Base-by-base conservation (phyloP, 1,284 basidiomycete genomes). In the Irpex lacteus region DNA sequence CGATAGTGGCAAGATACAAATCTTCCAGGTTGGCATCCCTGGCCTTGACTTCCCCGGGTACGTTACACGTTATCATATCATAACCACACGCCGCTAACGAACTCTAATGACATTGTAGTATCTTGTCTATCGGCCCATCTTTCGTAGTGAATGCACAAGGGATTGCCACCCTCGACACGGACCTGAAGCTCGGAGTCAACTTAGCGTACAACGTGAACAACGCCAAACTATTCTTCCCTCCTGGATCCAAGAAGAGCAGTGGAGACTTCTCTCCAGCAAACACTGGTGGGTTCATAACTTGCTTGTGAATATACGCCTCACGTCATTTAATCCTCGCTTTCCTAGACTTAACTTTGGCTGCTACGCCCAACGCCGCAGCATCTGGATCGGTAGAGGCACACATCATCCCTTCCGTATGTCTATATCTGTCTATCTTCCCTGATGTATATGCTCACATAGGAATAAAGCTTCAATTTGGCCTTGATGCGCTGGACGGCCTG, bases 191-290 rank as follows among this genome's bases (percentile, higher is more conserved):
- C 52, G 75, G 65, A 4, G 76, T 83, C 56, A 79, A 75, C 18
- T 66, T 84, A n/a, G 60, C 66, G n/a, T 74, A 76, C 64, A 68
- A 60, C 36, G 63, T 77, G 56, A 63, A 66, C 53, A 75, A 79
- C 13, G 79, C 79, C 4, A 69, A 80, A 60, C 69, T 83, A 37
- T 74, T 78, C 62, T 85, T 84, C 77, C 83, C 83, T 9, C 75
- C 77, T 0, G 66, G 50, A 6, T 50, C 38, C n/a, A 59, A 61
- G 15, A 61, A 60, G 5, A 70, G 67, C 37, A 63, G 38, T 5
- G 72, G 69, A 0, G 55, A 59, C 3, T 71, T 75, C 63, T 60
- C 65, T 6, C 66, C 73, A 9, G 68, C 67, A 19, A 68, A 72
- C 66, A 78, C 78, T 32, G 76, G 81, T 83, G 68, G 36, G 80